Evolutionary conservation across 192 early-diverging fungal species (phyloP).

Genomic region (Geosiphon pyriformis): DNA sequence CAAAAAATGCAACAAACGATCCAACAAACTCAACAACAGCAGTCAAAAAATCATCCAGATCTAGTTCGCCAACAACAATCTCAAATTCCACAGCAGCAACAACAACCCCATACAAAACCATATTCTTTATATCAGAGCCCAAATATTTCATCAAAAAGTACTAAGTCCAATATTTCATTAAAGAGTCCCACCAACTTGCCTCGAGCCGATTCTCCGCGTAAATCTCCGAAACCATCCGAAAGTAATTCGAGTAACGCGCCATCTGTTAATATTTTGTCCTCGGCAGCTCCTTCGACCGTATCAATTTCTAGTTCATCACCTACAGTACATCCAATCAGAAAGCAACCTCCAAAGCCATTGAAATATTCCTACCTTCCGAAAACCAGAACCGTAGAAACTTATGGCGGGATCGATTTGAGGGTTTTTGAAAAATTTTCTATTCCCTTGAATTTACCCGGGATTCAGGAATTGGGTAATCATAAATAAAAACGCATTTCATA

Average conservation of each 20-base stretch:
- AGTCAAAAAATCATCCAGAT: too few relatives aligned
- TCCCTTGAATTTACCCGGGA: conserved; percentile 43
- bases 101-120: not conserved
- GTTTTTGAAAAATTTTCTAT: conserved; percentile 49
- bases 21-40: not conserved
- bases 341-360: not conserved
- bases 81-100: not conserved
- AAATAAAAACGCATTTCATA: not conserved
- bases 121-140: not conserved
- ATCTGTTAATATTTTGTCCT: not conserved
- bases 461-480: conserved; percentile 44
- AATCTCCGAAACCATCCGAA: conserved; percentile 7
- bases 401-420: conserved; percentile 71
- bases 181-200: not conserved
- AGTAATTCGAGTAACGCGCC: not conserved
- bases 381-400: conserved; percentile 65
- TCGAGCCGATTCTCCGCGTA: not conserved
- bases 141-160: not conserved
- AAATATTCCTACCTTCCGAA: conserved; percentile 49
- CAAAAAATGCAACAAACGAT: not conserved
- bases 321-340: not conserved
- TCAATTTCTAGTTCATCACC: not conserved
- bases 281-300: not conserved
- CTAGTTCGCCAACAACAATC: not conserved
- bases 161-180: not conserved